Percentiles rank a stretch among this genome's conserved stretches.
Evolutionary conservation across 306 rosid species (phyloP).

Genomic region (Prunus mume): DNA sequence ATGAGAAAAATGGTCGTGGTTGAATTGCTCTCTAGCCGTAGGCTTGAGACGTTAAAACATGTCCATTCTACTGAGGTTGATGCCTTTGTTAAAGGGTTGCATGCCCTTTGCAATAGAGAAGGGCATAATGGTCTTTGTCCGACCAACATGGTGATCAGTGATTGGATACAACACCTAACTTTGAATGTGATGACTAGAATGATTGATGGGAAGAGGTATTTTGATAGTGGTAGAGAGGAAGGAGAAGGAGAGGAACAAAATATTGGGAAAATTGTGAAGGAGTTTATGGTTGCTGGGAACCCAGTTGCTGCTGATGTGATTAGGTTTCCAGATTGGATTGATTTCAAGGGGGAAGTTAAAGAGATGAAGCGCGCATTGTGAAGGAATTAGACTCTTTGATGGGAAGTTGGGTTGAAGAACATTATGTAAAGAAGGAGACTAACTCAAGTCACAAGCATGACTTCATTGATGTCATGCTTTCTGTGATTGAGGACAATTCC

Average conservation of each 20-base stretch:
- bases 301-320: conserved; percentile 41
- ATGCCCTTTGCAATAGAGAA: neutral
- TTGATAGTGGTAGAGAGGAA: conserved; percentile 10
- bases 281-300: conserved; percentile 46
- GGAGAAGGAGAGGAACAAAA: conserved; percentile 38
- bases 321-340: conserved; percentile 50
- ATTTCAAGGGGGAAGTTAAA: conserved; percentile 24
- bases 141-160: conserved; percentile 36
- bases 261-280: conserved; percentile 40
- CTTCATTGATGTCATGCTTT: conserved; percentile 52
- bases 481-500: conserved; percentile 38
- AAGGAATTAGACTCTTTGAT: conserved; percentile 40
- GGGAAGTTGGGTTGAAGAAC: conserved; percentile 55
- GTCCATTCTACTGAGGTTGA: conserved; percentile 33
- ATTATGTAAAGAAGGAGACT: neutral
- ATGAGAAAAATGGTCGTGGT: conserved; percentile 39
- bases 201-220: conserved; percentile 52
- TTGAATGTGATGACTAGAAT: conserved; percentile 39
- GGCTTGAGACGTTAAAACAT: conserved; percentile 33
- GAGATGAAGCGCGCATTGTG: conserved; percentile 37
- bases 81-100: conserved; percentile 25
- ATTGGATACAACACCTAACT: conserved; percentile 42
- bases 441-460: conserved; percentile 29
- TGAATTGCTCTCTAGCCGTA: conserved; percentile 41
- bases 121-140: neutral